These are phyloP conservation scores for Caryopteris hybrid DNA, from an alignment of 305 asterid genomes.

Conservation along the genomic window DNA sequence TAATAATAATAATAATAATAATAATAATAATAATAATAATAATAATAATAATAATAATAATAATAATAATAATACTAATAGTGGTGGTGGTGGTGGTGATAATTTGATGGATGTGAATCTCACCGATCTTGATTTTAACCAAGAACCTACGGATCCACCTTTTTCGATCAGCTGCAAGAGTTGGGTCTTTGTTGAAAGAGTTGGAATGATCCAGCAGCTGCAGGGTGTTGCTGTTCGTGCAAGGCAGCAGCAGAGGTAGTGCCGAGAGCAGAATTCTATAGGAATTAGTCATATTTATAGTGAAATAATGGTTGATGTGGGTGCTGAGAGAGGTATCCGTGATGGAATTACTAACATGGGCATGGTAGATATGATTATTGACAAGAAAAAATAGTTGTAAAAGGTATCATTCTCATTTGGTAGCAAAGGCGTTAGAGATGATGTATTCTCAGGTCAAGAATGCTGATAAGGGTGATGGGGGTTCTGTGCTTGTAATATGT, in stretches of 20 bases:
- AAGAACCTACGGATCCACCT: no score
- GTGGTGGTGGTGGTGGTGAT: slow-evolving; percentile 38
- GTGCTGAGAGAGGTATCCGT: slow-evolving; percentile 16
- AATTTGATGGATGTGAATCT: slow-evolving; percentile 44
- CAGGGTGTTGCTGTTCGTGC: slow-evolving; percentile 68
- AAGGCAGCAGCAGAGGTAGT: slow-evolving; percentile 66
- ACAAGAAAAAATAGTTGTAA: slow-evolving; percentile 52
- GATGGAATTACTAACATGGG: slow-evolving; percentile 18
- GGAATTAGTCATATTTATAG: slow-evolving; percentile 21
- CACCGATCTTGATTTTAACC: slow-evolving; percentile 73
- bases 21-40: no score
- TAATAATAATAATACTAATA: no score
- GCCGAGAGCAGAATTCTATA: slow-evolving; percentile 26
- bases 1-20: no score
- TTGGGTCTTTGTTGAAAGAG: slow-evolving; percentile 45
- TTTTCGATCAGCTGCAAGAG: slow-evolving; percentile 31
- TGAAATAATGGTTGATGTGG: slow-evolving; percentile 22
- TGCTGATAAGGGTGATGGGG: slow-evolving; percentile 35
- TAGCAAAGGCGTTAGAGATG: slow-evolving; percentile 65
- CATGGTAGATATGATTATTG: slow-evolving; percentile 25
- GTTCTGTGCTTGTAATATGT: slow-evolving; percentile 64
- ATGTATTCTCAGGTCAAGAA: slow-evolving; percentile 35
- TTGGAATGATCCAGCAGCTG: slow-evolving; percentile 66
- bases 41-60: no score
- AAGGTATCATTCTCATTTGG: slow-evolving; percentile 65